phyloP scores from a whole-genome alignment of 768 basidiomycete species.

The Dacryopinax primogenitus region DNA sequence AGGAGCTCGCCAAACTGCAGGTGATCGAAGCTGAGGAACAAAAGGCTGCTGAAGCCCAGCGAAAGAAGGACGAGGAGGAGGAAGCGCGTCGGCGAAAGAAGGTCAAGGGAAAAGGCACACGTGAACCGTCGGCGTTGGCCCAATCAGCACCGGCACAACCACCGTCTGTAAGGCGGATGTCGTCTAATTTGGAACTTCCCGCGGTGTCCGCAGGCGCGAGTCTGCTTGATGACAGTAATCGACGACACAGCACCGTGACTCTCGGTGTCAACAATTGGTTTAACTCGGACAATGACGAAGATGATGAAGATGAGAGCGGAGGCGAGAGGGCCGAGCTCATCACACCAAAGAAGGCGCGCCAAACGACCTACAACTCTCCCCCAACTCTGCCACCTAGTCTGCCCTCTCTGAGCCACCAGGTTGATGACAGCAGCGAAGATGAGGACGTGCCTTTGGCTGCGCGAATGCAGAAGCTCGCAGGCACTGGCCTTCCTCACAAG shows the following conservation, averaged over 20 bases:
- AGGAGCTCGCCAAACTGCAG: conserved; percentile 68
- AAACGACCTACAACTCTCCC: neutral
- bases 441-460: conserved; percentile 32
- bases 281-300: conserved; percentile 1
- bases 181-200: neutral
- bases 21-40: conserved; percentile 61
- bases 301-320: neutral
- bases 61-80: conserved; percentile 36
- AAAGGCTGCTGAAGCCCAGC: conserved; percentile 36
- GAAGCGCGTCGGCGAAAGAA: conserved; percentile 28
- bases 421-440: conserved; percentile 15
- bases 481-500: conserved; percentile 10
- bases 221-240: neutral
- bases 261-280: conserved; percentile 1
- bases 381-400: neutral
- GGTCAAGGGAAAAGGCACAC: conserved; percentile 37
- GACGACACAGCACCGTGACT: conserved; percentile 13
- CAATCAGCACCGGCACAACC: conserved; percentile 14
- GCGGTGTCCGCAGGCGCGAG: neutral
- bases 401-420: neutral
- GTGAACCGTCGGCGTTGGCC: conserved; percentile 21
- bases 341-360: neutral
- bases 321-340: neutral
- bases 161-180: neutral
- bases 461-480: neutral